These are phyloP conservation scores for Neofusicoccum cordaticola DNA, from an alignment of 2,329 filamentous ascomycete species.

Conservation along the genomic window DNA sequence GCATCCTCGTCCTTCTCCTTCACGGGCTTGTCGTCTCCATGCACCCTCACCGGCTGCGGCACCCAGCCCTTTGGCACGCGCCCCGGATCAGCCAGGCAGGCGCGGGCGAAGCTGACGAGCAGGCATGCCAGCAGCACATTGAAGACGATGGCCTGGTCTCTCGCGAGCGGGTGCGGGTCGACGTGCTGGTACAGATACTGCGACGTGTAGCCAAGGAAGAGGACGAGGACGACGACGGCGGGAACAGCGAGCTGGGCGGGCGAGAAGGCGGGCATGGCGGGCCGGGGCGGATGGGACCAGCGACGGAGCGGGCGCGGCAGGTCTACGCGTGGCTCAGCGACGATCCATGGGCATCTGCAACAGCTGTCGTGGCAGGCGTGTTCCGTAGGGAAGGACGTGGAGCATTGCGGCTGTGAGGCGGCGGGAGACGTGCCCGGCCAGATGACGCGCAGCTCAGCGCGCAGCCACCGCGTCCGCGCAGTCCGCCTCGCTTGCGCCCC, in stretches of 20 bases:
- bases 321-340: neutral
- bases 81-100: constrained; percentile 60
- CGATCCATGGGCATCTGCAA: neutral
- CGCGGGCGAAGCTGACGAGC: constrained; percentile 67
- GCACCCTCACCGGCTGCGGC: constrained; percentile 27
- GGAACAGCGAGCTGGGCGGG: constrained; percentile 60
- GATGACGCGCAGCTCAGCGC: constrained; percentile 22
- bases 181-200: constrained; percentile 65
- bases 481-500: neutral
- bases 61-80: constrained; percentile 48
- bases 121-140: constrained; percentile 64
- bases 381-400: constrained; percentile 8
- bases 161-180: constrained; percentile 58
- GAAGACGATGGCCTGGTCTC: constrained; percentile 59
- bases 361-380: constrained; percentile 17
- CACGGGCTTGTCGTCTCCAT: constrained; percentile 20
- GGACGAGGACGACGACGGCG: constrained; percentile 62
- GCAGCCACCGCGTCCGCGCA: neutral
- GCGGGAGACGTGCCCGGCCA: constrained; percentile 7
- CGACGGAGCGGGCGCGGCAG: neutral
- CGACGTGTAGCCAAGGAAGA: constrained; percentile 63
- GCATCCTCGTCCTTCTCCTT: constrained; percentile 35
- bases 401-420: neutral
- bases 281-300: neutral
- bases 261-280: constrained; percentile 19